These are phyloP conservation scores for Vitis hybrid DNA, from an alignment of 177 flowering plant genomes.

Conservation along the genomic window DNA sequence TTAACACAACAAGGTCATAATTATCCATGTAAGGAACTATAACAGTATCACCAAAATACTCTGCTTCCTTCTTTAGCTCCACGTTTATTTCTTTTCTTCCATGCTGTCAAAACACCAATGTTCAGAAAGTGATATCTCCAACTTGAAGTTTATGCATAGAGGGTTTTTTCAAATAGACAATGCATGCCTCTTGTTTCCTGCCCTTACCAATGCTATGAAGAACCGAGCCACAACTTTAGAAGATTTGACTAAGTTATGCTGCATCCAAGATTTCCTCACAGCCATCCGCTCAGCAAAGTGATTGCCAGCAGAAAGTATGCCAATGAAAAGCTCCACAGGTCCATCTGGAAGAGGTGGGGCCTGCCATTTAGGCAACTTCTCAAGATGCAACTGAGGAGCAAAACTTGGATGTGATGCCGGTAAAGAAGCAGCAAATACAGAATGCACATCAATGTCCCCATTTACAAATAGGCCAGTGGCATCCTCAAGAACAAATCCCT, in stretches of 20 bases:
- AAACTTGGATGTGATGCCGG: slow-evolving; percentile 75
- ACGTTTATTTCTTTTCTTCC: slow-evolving; percentile 72
- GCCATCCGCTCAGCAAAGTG: slow-evolving; percentile 94
- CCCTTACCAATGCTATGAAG: slow-evolving; percentile 74
- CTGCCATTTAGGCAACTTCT: slow-evolving; percentile 58
- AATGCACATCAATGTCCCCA: slow-evolving; percentile 71
- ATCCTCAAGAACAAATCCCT: slow-evolving; percentile 88
- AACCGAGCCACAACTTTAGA: slow-evolving; percentile 77
- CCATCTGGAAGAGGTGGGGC: slow-evolving; percentile 65
- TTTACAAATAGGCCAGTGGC: slow-evolving; percentile 74
- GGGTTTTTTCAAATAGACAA: background rate
- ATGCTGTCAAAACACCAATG: slow-evolving; percentile 41
- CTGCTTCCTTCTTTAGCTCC: slow-evolving; percentile 85
- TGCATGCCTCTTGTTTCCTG: background rate
- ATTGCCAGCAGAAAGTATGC: slow-evolving; percentile 86
- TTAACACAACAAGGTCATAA: slow-evolving; percentile 85
- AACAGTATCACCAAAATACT: slow-evolving; percentile 79
- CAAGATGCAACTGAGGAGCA: slow-evolving; percentile 69
- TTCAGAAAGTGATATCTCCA: background rate
- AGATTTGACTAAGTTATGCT: slow-evolving; percentile 38
- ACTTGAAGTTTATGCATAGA: background rate
- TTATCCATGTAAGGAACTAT: slow-evolving; percentile 89
- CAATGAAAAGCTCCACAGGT: slow-evolving; percentile 70
- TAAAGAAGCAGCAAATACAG: slow-evolving; percentile 75
- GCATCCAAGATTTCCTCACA: slow-evolving; percentile 57